These are phyloP conservation scores for Perilla frutescens DNA, from an alignment of 257 asterid species.

Conservation along the genomic window DNA sequence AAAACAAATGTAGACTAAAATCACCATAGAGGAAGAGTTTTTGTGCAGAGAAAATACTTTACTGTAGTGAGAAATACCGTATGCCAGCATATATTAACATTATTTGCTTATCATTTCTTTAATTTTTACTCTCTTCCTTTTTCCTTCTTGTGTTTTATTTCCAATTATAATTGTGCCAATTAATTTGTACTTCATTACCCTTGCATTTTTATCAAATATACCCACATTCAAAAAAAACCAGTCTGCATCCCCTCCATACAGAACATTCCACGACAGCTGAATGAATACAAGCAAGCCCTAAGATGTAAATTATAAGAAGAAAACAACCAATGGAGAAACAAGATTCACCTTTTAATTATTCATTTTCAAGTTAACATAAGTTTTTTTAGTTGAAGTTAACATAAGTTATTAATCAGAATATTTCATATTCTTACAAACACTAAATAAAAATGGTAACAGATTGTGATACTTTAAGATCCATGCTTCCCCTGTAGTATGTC, in stretches of 20 bases:
- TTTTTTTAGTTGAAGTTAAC: background rate
- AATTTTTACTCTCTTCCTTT: background rate
- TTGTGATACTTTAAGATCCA: background rate
- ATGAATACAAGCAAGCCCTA: background rate
- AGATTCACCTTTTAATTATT: background rate
- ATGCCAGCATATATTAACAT: conserved; percentile 17
- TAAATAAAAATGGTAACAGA: conserved; percentile 3
- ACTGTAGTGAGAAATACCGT: conserved; percentile 13
- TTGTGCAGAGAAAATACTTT: background rate
- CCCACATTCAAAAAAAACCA: background rate
- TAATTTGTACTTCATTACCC: conserved; percentile 2
- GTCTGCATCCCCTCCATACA: background rate
- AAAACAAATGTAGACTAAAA: conserved; percentile 20
- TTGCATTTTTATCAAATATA: conserved; percentile 11
- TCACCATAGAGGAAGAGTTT: background rate
- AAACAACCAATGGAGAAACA: background rate
- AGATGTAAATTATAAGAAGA: background rate
- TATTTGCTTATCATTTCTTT: conserved; percentile 5
- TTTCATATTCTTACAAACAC: background rate
- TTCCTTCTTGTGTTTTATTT: conserved; percentile 4
- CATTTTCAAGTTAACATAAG: no score
- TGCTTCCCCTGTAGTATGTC: background rate
- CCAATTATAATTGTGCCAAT: background rate
- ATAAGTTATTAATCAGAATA: conserved; percentile 7
- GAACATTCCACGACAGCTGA: conserved; percentile 6